These are phyloP conservation scores for Talaromyces piceae DNA, from an alignment of 2,329 filamentous ascomycete genomes.

Conservation along the genomic window DNA sequence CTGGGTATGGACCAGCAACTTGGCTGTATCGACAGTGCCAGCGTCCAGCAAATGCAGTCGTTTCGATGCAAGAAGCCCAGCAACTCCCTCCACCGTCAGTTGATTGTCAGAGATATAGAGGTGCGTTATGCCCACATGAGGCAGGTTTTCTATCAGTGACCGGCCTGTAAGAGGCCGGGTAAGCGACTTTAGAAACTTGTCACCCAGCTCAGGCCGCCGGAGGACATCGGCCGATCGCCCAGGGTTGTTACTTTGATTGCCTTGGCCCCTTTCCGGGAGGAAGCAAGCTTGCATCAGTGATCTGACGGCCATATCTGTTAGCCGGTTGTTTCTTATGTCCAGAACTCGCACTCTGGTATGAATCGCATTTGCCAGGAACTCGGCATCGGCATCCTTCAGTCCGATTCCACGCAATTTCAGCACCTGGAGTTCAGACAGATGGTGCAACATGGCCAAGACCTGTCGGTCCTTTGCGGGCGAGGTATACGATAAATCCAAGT, in stretches of 20 bases:
- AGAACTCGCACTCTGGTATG: conserved; percentile 47
- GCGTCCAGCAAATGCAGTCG: conserved; percentile 50
- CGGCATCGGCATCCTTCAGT: conserved; percentile 47
- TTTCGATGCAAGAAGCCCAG: conserved; percentile 44
- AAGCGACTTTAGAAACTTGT: conserved; percentile 43
- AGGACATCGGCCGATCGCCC: conserved; percentile 12
- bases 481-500: conserved; percentile 52
- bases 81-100: conserved; percentile 50
- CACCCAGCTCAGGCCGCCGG: conserved; percentile 32
- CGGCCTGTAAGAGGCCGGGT: conserved; percentile 45
- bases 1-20: conserved; percentile 18
- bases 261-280: conserved; percentile 14
- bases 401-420: conserved; percentile 50
- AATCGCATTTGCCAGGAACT: conserved; percentile 46
- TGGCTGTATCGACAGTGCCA: conserved; percentile 39
- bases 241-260: conserved; percentile 3
- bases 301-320: conserved; percentile 50
- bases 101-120: conserved; percentile 51
- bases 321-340: conserved; percentile 50
- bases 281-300: conserved; percentile 48
- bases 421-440: conserved; percentile 46
- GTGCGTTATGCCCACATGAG: conserved; percentile 51
- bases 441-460: conserved; percentile 42
- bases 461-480: conserved; percentile 40
- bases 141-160: conserved; percentile 49